phyloP scores from a whole-genome alignment of 306 rosid genomes.

The Heteromeles arbutifolia region DNA sequence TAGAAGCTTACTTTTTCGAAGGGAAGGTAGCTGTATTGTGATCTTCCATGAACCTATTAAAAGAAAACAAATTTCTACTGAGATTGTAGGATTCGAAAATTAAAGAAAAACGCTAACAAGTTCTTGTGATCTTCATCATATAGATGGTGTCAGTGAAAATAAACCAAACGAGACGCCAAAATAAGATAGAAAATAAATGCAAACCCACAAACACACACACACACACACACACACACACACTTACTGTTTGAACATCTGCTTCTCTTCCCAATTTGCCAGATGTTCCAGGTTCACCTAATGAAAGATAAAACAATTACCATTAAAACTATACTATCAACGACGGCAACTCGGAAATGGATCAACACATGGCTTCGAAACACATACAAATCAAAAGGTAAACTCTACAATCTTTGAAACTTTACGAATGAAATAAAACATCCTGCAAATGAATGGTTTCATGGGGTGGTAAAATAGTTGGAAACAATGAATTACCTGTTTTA shows the following conservation, averaged over 20 bases:
- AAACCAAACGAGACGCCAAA: background rate
- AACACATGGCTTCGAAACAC: background rate
- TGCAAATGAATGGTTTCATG: background rate
- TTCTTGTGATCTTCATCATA: background rate
- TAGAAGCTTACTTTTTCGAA: slow-evolving; percentile 74
- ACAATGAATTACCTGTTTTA: slow-evolving; percentile 60
- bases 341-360: background rate
- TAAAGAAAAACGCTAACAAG: too few species aligned
- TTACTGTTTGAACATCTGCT: slow-evolving; percentile 90
- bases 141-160: background rate
- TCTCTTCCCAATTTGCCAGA: slow-evolving; percentile 95
- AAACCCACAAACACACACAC: background rate
- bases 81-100: background rate
- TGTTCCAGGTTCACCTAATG: slow-evolving; percentile 79
- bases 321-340: background rate
- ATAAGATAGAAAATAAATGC: background rate
- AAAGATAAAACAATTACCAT: slow-evolving; percentile 13
- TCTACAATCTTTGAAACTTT: background rate
- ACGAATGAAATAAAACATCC: background rate
- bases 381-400: background rate
- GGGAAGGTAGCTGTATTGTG: slow-evolving; percentile 97
- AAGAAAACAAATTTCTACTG: background rate
- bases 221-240: slow-evolving; percentile 25
- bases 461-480: slow-evolving; percentile 5
- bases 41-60: slow-evolving; percentile 93